Evolutionary conservation across 169 alveolate genomes (phyloP), one percentile per base, ranked within the genome.

Genomic region (Cryptosporidium xiaoi): DNA sequence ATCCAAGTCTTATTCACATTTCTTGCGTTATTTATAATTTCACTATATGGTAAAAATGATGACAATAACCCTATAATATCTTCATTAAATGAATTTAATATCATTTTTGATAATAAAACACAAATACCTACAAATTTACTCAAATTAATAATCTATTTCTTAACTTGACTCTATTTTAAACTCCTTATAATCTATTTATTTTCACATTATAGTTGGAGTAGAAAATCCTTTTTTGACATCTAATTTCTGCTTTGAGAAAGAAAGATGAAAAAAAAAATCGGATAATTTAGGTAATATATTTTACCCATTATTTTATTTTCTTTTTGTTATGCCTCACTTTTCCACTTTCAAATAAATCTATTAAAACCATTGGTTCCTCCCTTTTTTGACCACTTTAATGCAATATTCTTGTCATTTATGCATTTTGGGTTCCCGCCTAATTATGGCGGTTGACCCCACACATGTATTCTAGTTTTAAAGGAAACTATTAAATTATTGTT

Each of bases 41-140:
- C 84, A 55, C 33, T 44, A 71, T 20, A 71, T 3, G 84, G 84
- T 53, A 71, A 36, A 71, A 53, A 71, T 24, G 84, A 71, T 18
- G 84, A 51, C 16, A 71, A 53, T 12, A 53, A 20, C 15, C 84
- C 84, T 31, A 71, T 56, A 51, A 71, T 7, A 71, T 71, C 84
- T 71, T 71, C 53, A 24, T 33, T 55, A 4, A 10, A 18, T 55
- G 33, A 62, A 20, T 24, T 27, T 24, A 53, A 53, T 5, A 53
- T 12, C 64, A 53, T 53, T 53, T 53, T 53, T 5, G 29, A 53
- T 40, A 6, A 40, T 40, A 40, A 40, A 40, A 40, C 48, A 0
- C 4, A 40, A 8, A 40, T 40, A 40, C 10, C 4, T 40, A 40
- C 48, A 3, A 40, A 40, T 40, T 1, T 40, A 6, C 10, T 40